phyloP scores from a whole-genome alignment of 371 early-diverging fungal species.

The Chytridium lagenaria region DNA sequence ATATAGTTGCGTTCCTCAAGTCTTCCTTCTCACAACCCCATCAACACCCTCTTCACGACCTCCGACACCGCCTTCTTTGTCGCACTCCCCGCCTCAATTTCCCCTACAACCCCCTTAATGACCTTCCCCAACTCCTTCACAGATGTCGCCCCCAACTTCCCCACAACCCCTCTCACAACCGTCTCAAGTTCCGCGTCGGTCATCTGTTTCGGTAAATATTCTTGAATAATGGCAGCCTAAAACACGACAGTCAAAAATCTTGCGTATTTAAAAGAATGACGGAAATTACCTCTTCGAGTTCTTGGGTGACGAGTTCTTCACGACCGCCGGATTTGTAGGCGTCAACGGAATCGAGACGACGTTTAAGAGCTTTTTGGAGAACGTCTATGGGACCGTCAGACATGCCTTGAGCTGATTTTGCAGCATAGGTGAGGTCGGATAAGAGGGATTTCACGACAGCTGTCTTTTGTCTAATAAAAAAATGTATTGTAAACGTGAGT shows the following conservation, averaged over 20 bases:
- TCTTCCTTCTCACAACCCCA: too few relatives aligned
- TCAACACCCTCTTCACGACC: slow-evolving; percentile 27
- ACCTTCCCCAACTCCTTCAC: slow-evolving; percentile 50
- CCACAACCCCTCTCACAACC: slow-evolving; percentile 33
- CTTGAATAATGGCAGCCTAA: slow-evolving; percentile 33
- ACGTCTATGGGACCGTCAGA: slow-evolving; percentile 30
- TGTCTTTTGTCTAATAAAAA: slow-evolving; percentile 12
- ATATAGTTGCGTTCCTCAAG: too few relatives aligned
- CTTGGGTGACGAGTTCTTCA: slow-evolving; percentile 45
- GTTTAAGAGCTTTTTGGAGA: slow-evolving; percentile 47
- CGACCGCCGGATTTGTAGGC: slow-evolving; percentile 39
- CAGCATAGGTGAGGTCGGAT: slow-evolving; percentile 48
- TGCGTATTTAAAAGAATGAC: background rate
- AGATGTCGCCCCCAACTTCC: slow-evolving; percentile 35
- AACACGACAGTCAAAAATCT: background rate
- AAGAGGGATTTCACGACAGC: slow-evolving; percentile 49
- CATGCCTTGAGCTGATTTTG: slow-evolving; percentile 37
- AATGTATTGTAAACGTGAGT: background rate
- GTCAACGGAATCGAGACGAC: slow-evolving; percentile 44
- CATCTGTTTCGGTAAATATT: slow-evolving; percentile 47
- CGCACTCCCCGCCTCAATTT: slow-evolving; percentile 36
- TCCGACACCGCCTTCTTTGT: slow-evolving; percentile 39
- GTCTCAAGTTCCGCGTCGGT: slow-evolving; percentile 36
- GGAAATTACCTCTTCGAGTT: slow-evolving; percentile 49
- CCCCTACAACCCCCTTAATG: slow-evolving; percentile 41